These are phyloP conservation scores for Mycena rebaudengoi DNA, from an alignment of 768 basidiomycete genomes.

Conservation along the genomic window DNA sequence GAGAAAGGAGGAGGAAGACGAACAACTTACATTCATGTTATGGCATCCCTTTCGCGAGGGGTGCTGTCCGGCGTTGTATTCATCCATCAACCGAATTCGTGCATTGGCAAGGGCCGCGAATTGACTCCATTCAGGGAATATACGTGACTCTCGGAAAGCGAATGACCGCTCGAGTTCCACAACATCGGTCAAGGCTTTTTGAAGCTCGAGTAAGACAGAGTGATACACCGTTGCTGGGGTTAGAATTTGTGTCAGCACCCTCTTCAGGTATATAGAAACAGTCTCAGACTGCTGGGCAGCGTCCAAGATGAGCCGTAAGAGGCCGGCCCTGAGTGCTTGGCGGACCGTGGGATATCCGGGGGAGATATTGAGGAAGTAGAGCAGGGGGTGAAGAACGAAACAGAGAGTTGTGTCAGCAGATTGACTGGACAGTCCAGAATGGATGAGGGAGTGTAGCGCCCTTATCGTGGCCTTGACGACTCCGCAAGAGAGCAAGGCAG, in stretches of 20 bases:
- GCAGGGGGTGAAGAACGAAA: constrained; percentile 4
- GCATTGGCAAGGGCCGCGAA: neutral
- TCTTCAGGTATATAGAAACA: neutral
- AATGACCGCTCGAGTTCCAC: neutral
- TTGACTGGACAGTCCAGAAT: neutral
- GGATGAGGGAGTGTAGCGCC: neutral
- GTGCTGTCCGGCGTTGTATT: constrained; percentile 6
- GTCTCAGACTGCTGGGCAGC: neutral
- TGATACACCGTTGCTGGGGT: constrained; percentile 1
- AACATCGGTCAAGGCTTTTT: constrained; percentile 2
- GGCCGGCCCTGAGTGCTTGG: constrained; percentile 9
- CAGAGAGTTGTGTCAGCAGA: constrained; percentile 3
- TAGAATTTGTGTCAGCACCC: neutral
- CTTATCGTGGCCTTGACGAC: neutral
- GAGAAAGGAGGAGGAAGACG: neutral
- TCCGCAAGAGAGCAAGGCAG: constrained; percentile 7
- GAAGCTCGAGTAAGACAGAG: neutral
- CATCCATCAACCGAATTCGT: constrained; percentile 4
- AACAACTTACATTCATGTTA: constrained; percentile 2
- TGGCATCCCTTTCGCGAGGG: neutral
- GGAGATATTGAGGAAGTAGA: neutral
- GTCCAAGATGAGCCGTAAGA: neutral
- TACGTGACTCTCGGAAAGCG: constrained; percentile 1
- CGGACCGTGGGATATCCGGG: constrained; percentile 2
- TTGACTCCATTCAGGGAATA: constrained; percentile 9